Conservation (phyloP, 768 basidiomycete genomes). For the Collybia nuda region DNA sequence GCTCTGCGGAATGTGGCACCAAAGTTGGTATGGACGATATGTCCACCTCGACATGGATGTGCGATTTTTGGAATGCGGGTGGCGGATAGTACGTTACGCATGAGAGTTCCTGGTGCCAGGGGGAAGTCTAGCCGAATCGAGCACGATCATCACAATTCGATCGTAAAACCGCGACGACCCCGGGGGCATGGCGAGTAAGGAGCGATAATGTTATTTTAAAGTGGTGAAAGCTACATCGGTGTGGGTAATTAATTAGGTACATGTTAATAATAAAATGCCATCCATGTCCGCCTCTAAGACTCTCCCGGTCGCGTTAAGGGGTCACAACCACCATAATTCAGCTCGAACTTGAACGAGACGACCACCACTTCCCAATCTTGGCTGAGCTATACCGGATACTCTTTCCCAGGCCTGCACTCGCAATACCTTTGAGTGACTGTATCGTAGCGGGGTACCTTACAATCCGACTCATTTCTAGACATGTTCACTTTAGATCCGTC, state of each 20-base stretch:
- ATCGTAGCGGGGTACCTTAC: constrained; percentile 82
- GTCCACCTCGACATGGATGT: too few relatives aligned
- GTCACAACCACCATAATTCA: too few relatives aligned
- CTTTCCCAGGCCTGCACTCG: constrained; percentile 80
- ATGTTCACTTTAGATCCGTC: background rate
- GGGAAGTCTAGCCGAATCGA: too few relatives aligned
- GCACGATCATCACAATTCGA: background rate
- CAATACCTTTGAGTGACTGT: constrained; percentile 83
- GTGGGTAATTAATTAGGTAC: constrained; percentile 4
- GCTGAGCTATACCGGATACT: constrained; percentile 70
- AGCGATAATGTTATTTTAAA: background rate
- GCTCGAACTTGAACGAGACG: constrained; percentile 19
- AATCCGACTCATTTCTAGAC: constrained; percentile 70
- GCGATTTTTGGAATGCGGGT: too few relatives aligned
- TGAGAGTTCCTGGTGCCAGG: too few relatives aligned
- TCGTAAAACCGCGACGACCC: background rate
- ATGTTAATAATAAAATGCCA: background rate
- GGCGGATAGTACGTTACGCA: too few relatives aligned
- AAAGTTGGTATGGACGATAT: too few relatives aligned
- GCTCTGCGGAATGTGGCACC: too few relatives aligned
- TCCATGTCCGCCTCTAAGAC: background rate
- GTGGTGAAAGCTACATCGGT: background rate
- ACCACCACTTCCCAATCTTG: constrained; percentile 89
- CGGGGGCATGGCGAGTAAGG: too few relatives aligned
- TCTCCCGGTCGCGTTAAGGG: too few relatives aligned